Percentiles rank a stretch among this genome's conserved stretches.
phyloP scores from a whole-genome alignment of 1,284 basidiomycete species.

The Hymenochaete sp. region DNA sequence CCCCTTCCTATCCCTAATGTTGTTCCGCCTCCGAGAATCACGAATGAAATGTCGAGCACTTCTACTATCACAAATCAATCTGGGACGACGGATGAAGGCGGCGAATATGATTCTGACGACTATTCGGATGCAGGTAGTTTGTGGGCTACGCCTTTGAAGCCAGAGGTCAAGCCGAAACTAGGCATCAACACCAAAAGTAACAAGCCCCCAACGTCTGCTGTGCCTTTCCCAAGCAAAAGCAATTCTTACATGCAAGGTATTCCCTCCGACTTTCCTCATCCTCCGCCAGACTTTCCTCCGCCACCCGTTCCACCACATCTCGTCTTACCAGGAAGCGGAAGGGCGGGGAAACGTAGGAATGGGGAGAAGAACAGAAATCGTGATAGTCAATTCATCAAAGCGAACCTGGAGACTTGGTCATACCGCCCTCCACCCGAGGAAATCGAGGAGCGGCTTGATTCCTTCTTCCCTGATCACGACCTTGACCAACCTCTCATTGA shows the following conservation, averaged over 20 bases:
- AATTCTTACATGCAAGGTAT: constrained; percentile 11
- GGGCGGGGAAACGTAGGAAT: constrained; percentile 20
- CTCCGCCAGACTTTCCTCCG: constrained; percentile 21
- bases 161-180: constrained; percentile 12
- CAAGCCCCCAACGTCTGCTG: not conserved
- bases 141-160: constrained; percentile 26
- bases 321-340: not conserved
- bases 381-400: constrained; percentile 49
- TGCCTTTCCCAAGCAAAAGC: not conserved
- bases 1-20: not conserved
- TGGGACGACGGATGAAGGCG: constrained; percentile 18
- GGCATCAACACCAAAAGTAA: constrained; percentile 9
- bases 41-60: constrained; percentile 6
- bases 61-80: constrained; percentile 3
- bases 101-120: constrained; percentile 39
- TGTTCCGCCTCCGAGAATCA: not conserved
- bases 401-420: constrained; percentile 63
- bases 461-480: constrained; percentile 95
- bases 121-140: constrained; percentile 31
- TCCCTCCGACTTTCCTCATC: constrained; percentile 19
- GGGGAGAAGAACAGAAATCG: constrained; percentile 32
- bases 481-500: constrained; percentile 95
- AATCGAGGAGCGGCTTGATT: constrained; percentile 88
- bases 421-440: constrained; percentile 89
- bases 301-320: constrained; percentile 22